Percentiles rank a stretch among this genome's conserved stretches.
phyloP scores from a whole-genome alignment of 495 filamentous ascomycete genomes.

The Talaromyces stipitatus region DNA sequence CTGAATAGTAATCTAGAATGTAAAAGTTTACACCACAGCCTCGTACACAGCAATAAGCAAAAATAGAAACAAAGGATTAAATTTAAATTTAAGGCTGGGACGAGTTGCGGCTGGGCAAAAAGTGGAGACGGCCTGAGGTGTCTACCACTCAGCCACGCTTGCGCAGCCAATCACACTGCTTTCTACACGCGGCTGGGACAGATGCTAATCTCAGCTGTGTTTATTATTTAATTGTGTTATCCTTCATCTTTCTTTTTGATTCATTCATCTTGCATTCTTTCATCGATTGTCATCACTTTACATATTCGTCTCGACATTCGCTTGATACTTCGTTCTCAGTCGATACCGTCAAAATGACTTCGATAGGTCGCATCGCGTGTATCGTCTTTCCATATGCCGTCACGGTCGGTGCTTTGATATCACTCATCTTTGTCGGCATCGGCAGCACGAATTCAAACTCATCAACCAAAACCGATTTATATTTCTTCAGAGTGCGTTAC shows the following conservation, averaged over 20 bases:
- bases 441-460: slow-evolving; percentile 61
- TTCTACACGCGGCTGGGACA: background rate
- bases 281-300: background rate
- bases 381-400: slow-evolving; percentile 73
- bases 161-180: background rate
- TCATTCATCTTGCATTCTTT: background rate
- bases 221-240: background rate
- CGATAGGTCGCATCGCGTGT: slow-evolving; percentile 69
- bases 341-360: slow-evolving; percentile 56
- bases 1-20: too few species aligned
- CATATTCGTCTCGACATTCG: background rate
- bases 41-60: background rate
- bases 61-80: background rate
- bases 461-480: slow-evolving; percentile 42
- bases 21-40: background rate
- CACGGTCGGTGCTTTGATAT: slow-evolving; percentile 64
- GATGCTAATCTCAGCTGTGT: background rate
- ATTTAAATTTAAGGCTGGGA: background rate
- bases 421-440: slow-evolving; percentile 63
- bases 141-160: slow-evolving; percentile 1
- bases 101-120: background rate
- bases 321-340: background rate
- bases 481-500: slow-evolving; percentile 60
- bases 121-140: background rate
- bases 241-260: background rate